Conservation (phyloP, 306 rosid genomes). For the Gillenia trifoliata region DNA sequence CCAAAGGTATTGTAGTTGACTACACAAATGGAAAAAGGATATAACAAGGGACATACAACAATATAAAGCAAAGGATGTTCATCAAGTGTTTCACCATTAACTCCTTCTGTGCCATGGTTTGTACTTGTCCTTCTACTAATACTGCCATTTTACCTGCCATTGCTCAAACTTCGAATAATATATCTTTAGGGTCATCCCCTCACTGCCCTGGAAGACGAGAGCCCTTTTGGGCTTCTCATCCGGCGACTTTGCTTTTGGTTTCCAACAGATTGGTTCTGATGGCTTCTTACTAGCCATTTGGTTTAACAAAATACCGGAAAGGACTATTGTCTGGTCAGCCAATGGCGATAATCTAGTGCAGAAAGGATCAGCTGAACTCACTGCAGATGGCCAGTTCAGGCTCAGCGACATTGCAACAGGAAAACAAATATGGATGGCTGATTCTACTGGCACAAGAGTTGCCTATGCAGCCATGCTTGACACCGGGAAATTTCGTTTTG, state of each 20-base stretch:
- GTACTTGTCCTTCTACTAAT: too few species aligned
- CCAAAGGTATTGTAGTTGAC: too few species aligned
- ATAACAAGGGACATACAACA: too few species aligned
- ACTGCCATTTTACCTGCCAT: background rate
- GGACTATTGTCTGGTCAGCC: conserved; percentile 43
- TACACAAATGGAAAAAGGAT: too few species aligned
- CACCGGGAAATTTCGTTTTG: conserved; percentile 19
- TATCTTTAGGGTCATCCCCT: background rate
- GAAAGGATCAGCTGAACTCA: conserved; percentile 35
- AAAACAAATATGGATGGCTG: conserved; percentile 13
- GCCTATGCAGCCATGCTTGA: conserved; percentile 22
- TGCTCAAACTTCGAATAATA: conserved; percentile 30
- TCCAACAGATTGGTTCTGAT: background rate
- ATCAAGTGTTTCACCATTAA: too few species aligned
- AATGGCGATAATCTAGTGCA: conserved; percentile 19
- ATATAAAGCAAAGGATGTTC: too few species aligned
- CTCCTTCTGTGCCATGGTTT: too few species aligned
- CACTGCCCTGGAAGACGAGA: background rate
- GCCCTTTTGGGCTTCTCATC: conserved; percentile 30
- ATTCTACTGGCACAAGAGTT: background rate
- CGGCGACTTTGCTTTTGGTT: conserved; percentile 43
- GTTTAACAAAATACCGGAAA: conserved; percentile 34
- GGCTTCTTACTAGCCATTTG: conserved; percentile 35
- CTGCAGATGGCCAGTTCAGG: conserved; percentile 19
- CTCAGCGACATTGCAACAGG: conserved; percentile 29